Conservation (phyloP, 108 stramenopile species). For the Thalassiosira profunda region DNA sequence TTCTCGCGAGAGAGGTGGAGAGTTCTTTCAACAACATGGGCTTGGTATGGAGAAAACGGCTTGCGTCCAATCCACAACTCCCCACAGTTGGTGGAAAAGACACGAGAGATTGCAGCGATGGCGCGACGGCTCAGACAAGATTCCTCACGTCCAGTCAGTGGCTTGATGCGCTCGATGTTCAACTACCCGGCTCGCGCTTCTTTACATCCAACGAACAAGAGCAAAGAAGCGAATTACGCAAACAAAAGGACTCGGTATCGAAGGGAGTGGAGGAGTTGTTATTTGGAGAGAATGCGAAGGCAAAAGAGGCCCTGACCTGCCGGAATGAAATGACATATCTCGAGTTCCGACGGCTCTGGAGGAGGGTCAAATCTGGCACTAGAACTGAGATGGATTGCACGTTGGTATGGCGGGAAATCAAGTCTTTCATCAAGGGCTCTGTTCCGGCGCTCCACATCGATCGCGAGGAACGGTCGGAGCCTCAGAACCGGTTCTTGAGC, state of each 20-base stretch:
- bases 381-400: conserved; percentile 23
- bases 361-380: conserved; percentile 27
- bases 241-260: conserved; percentile 42
- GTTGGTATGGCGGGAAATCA: conserved; percentile 46
- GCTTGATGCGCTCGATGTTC: conserved; percentile 40
- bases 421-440: conserved; percentile 48
- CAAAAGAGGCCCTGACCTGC: not conserved
- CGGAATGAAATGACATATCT: conserved; percentile 44
- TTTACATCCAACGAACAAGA: conserved; percentile 38
- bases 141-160: conserved; percentile 54
- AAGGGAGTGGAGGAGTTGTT: conserved; percentile 45
- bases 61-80: not conserved
- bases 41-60: conserved; percentile 40
- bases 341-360: conserved; percentile 37
- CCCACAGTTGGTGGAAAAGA: not conserved
- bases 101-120: no score
- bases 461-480: not conserved
- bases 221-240: conserved; percentile 23
- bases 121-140: conserved; percentile 3
- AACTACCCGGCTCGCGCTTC: conserved; percentile 39
- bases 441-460: conserved; percentile 37
- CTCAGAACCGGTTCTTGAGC: conserved; percentile 37
- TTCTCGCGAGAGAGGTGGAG: conserved; percentile 47
- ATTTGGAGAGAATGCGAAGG: not conserved
- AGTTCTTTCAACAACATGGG: conserved; percentile 55